phyloP scores from a whole-genome alignment of 805 yeast species.

The Lipomyces mesembrius region DNA sequence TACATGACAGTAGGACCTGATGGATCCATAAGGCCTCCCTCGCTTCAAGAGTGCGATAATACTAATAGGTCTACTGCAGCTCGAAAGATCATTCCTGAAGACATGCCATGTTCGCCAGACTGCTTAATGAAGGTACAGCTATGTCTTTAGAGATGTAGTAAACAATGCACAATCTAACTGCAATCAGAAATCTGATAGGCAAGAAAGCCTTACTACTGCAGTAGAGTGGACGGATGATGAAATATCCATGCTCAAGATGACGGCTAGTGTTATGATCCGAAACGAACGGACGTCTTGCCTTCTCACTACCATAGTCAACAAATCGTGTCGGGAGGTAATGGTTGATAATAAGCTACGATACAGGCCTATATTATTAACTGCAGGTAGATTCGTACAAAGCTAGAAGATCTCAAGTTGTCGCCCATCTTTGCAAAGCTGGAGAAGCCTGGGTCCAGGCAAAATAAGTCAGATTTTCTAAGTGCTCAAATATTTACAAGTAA shows the following conservation, averaged over 20 bases:
- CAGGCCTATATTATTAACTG: not conserved
- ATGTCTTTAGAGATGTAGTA: not conserved
- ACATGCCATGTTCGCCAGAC: slow-evolving; percentile 21
- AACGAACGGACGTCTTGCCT: slow-evolving; percentile 29
- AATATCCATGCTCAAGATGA: slow-evolving; percentile 25
- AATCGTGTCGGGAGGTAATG: slow-evolving; percentile 28
- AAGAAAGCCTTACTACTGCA: not conserved
- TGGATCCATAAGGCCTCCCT: slow-evolving; percentile 19
- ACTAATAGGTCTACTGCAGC: slow-evolving; percentile 20
- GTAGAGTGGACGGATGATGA: slow-evolving; percentile 33
- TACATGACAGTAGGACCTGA: slow-evolving; percentile 16
- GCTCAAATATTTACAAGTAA: slow-evolving; percentile 2
- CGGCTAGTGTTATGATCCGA: slow-evolving; percentile 22
- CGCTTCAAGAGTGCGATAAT: slow-evolving; percentile 12
- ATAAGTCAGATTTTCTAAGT: not conserved
- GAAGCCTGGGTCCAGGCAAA: not conserved
- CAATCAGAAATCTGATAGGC: not conserved
- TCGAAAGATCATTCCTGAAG: slow-evolving; percentile 25
- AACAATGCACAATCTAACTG: not conserved
- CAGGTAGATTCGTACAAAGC: slow-evolving; percentile 20
- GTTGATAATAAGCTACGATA: not conserved
- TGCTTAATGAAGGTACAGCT: slow-evolving; percentile 25
- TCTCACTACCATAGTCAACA: slow-evolving; percentile 22
- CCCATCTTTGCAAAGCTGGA: slow-evolving; percentile 3
- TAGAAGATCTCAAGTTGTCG: slow-evolving; percentile 20